phyloP scores from a whole-genome alignment of 257 asterid species.

The Asclepias syriaca region DNA sequence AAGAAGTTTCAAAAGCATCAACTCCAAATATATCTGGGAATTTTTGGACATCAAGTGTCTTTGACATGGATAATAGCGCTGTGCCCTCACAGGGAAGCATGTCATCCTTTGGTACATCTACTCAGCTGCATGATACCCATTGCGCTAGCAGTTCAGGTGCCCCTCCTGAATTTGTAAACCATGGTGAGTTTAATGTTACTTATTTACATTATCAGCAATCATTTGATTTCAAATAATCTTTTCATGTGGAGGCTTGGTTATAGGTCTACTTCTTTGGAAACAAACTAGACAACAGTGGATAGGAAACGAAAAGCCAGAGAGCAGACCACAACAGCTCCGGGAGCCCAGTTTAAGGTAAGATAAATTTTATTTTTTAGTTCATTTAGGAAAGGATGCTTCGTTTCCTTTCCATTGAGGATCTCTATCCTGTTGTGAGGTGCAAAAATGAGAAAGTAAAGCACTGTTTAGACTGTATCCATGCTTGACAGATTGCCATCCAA shows the following conservation, averaged over 20 bases:
- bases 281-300: slow-evolving; percentile 73
- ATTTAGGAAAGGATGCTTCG: background rate
- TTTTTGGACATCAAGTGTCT: slow-evolving; percentile 60
- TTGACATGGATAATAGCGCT: slow-evolving; percentile 52
- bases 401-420: background rate
- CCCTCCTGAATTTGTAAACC: slow-evolving; percentile 64
- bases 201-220: background rate
- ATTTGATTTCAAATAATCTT: background rate
- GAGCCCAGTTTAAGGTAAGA: slow-evolving; percentile 69
- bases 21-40: slow-evolving; percentile 44
- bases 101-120: slow-evolving; percentile 51
- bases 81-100: slow-evolving; percentile 59
- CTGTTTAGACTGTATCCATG: background rate
- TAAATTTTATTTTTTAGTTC: background rate
- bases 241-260: slow-evolving; percentile 6
- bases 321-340: slow-evolving; percentile 30
- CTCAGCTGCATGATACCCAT: slow-evolving; percentile 46
- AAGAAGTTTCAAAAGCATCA: slow-evolving; percentile 24
- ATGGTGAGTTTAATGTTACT: slow-evolving; percentile 42
- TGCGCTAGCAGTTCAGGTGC: slow-evolving; percentile 42
- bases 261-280: slow-evolving; percentile 75
- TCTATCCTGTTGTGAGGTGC: no score
- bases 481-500: background rate
- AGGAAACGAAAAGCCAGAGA: slow-evolving; percentile 40
- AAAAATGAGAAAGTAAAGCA: background rate